Evolutionary conservation across 129 eudicot genomes (phyloP).

Genomic region (Oenanthe sinensis): DNA sequence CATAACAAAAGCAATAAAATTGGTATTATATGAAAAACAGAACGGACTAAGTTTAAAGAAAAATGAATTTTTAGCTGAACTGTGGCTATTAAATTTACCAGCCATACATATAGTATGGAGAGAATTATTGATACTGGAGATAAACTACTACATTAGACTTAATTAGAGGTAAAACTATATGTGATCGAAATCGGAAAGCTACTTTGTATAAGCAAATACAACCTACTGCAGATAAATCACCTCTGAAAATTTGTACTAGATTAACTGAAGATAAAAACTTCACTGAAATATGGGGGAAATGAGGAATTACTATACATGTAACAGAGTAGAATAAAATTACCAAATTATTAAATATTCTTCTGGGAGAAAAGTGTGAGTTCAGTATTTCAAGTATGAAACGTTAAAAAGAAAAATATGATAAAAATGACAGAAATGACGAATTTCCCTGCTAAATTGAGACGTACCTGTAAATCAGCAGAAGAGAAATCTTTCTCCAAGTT

Average conservation of each 20-base stretch:
- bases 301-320: background rate
- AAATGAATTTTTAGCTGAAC: background rate
- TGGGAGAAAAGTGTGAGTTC: background rate
- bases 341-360: background rate
- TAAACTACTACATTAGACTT: background rate
- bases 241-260: background rate
- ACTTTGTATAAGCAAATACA: background rate
- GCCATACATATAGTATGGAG: background rate
- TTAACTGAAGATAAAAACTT: background rate
- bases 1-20: background rate
- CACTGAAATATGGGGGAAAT: background rate
- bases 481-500: constrained; percentile 47
- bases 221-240: background rate
- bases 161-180: background rate
- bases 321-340: background rate
- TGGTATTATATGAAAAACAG: background rate
- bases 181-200: background rate
- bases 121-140: background rate
- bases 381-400: background rate
- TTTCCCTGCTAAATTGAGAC: background rate
- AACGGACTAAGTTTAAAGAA: background rate
- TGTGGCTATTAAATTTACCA: background rate
- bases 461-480: constrained; percentile 70
- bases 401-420: background rate
- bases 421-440: background rate